These are phyloP conservation scores for Populus hybrid DNA, from an alignment of 441 rosid genomes.

Conservation along the genomic window DNA sequence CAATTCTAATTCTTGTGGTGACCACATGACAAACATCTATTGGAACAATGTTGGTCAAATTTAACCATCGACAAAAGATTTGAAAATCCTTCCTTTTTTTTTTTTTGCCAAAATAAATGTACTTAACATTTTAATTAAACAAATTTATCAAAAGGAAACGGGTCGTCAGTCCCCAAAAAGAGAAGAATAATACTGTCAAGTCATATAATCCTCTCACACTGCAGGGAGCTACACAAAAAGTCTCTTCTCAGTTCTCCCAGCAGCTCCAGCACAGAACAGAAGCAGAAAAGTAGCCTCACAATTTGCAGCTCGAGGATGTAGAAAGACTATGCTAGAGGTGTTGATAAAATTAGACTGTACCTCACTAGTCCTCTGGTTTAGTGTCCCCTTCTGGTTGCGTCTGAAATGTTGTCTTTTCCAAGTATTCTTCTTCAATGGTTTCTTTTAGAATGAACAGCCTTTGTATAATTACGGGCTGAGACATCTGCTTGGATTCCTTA, in stretches of 20 bases:
- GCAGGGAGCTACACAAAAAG: background rate
- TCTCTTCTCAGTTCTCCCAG: background rate
- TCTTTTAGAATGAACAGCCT: conserved; percentile 81
- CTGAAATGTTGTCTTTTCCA: conserved; percentile 36
- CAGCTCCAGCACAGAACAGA: background rate
- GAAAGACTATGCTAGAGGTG: background rate
- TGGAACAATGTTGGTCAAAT: background rate
- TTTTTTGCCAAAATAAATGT: background rate
- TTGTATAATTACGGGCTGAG: conserved; percentile 77
- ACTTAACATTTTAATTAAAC: background rate
- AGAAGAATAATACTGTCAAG: background rate
- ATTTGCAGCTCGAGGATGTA: background rate
- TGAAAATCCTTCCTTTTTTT: background rate
- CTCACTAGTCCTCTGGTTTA: conserved; percentile 18
- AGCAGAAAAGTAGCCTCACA: background rate
- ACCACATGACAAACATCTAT: background rate
- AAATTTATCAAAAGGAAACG: no score
- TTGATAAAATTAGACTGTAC: background rate
- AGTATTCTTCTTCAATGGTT: conserved; percentile 80
- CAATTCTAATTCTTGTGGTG: background rate
- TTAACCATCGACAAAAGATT: background rate
- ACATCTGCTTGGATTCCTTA: conserved; percentile 75
- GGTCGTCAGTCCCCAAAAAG: background rate
- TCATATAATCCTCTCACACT: background rate
- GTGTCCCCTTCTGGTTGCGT: conserved; percentile 29